Conservation (phyloP, 2,329 filamentous ascomycete genomes). For the Trichophaea hybrida region DNA sequence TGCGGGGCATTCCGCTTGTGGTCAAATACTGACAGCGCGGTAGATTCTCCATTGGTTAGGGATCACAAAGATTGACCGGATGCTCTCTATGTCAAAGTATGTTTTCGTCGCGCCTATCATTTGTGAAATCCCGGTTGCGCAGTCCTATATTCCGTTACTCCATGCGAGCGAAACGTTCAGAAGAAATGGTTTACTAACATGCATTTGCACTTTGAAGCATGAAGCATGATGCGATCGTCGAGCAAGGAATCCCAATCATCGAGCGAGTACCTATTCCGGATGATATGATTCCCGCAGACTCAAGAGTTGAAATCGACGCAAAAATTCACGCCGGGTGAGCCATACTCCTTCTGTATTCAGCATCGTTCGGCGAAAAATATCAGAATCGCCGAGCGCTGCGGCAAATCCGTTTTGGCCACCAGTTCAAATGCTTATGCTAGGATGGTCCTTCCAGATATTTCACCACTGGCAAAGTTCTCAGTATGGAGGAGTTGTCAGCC, state of each 20-base stretch:
- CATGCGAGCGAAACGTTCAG: background rate
- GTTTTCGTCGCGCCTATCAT: conserved; percentile 26
- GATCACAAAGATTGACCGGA: conserved; percentile 95
- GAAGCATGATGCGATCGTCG: conserved; percentile 81
- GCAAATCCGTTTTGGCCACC: conserved; percentile 8
- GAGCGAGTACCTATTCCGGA: conserved; percentile 87
- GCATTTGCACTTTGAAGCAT: conserved; percentile 41
- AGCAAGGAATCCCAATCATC: conserved; percentile 72
- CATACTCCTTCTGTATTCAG: background rate
- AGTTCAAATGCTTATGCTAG: background rate
- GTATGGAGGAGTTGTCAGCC: conserved; percentile 65
- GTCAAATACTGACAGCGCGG: conserved; percentile 14
- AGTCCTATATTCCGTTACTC: conserved; percentile 2
- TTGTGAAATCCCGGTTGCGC: background rate
- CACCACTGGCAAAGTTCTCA: conserved; percentile 80
- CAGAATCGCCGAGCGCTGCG: conserved; percentile 7
- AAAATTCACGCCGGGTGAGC: conserved; percentile 86
- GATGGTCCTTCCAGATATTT: conserved; percentile 47
- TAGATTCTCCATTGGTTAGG: conserved; percentile 88
- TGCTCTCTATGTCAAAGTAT: conserved; percentile 96
- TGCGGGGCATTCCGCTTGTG: conserved; percentile 7
- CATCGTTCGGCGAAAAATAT: conserved; percentile 5
- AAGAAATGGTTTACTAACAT: background rate
- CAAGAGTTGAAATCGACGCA: conserved; percentile 94
- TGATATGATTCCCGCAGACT: conserved; percentile 85